A percentile compares a stretch with the other conserved stretches of the same genome.
phyloP scores from a whole-genome alignment of 2,329 filamentous ascomycete species.

The Aureobasidium sp. region DNA sequence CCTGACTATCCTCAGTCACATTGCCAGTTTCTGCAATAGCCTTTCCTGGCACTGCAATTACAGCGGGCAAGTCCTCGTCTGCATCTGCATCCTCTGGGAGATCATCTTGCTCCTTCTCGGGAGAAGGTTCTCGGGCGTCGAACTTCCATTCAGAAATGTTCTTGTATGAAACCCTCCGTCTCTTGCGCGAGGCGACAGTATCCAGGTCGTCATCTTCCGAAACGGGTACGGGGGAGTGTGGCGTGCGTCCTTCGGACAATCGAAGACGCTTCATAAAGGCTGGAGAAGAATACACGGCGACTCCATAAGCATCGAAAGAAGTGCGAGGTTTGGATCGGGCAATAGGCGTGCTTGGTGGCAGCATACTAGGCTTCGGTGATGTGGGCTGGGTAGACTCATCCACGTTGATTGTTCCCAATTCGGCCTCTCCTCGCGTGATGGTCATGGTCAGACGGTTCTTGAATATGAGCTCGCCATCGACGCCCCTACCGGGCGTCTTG shows the following conservation, averaged over 20 bases:
- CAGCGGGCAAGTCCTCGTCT: neutral
- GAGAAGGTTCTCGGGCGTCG: slow-evolving; percentile 62
- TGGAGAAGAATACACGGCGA: slow-evolving; percentile 64
- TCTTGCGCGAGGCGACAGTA: slow-evolving; percentile 59
- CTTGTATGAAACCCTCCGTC: slow-evolving; percentile 62
- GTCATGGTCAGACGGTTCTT: slow-evolving; percentile 30
- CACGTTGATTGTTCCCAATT: neutral
- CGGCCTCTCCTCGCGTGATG: slow-evolving; percentile 24
- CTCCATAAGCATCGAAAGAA: slow-evolving; percentile 12
- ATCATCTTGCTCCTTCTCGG: slow-evolving; percentile 43
- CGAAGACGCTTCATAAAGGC: slow-evolving; percentile 69
- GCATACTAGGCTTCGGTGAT: slow-evolving; percentile 19
- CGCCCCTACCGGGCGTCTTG: slow-evolving; percentile 49
- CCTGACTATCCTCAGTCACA: neutral
- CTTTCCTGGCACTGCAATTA: neutral
- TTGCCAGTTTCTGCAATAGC: slow-evolving; percentile 4
- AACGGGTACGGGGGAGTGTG: slow-evolving; percentile 61
- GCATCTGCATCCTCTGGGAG: slow-evolving; percentile 10
- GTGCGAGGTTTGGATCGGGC: slow-evolving; percentile 16
- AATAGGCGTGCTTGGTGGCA: slow-evolving; percentile 18
- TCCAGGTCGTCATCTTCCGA: slow-evolving; percentile 58
- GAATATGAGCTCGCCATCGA: slow-evolving; percentile 53
- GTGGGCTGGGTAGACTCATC: slow-evolving; percentile 14
- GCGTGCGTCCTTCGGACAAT: slow-evolving; percentile 61
- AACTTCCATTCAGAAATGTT: slow-evolving; percentile 68